phyloP scores from a whole-genome alignment of 2,329 filamentous ascomycete genomes.

The Akanthomyces lecanii region DNA sequence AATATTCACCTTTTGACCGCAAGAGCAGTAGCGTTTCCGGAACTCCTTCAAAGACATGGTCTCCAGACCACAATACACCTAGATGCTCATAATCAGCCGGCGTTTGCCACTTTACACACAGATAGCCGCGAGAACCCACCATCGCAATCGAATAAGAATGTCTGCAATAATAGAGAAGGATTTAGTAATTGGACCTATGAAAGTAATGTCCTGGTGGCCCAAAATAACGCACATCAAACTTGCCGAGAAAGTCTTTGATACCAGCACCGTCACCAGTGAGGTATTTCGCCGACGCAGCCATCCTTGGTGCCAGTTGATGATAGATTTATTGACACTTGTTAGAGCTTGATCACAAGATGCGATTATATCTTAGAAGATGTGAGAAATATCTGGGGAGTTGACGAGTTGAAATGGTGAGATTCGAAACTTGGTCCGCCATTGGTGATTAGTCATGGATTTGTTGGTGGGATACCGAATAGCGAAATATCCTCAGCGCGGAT shows the following conservation, averaged over 20 bases:
- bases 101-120: not conserved
- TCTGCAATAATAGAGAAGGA: slow-evolving; percentile 45
- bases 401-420: not conserved
- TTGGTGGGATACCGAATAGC: not conserved
- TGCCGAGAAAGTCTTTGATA: slow-evolving; percentile 78
- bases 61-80: slow-evolving; percentile 97
- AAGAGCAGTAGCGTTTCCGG: slow-evolving; percentile 82
- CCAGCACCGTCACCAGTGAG: slow-evolving; percentile 74
- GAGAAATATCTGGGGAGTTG: not conserved
- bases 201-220: not conserved
- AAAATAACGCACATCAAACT: slow-evolving; percentile 74
- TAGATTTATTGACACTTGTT: not conserved
- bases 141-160: slow-evolving; percentile 96
- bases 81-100: slow-evolving; percentile 19
- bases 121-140: slow-evolving; percentile 50
- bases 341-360: not conserved
- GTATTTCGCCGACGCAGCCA: slow-evolving; percentile 46
- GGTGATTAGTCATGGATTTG: slow-evolving; percentile 10
- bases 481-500: too few relatives aligned
- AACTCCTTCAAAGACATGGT: slow-evolving; percentile 79
- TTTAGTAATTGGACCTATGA: not conserved
- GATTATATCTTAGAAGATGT: too few relatives aligned
- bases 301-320: not conserved
- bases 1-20: slow-evolving; percentile 64
- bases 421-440: not conserved